These are phyloP conservation scores for Friedmanniomyces simplex DNA, from an alignment of 495 filamentous ascomycete species.

Conservation along the genomic window DNA sequence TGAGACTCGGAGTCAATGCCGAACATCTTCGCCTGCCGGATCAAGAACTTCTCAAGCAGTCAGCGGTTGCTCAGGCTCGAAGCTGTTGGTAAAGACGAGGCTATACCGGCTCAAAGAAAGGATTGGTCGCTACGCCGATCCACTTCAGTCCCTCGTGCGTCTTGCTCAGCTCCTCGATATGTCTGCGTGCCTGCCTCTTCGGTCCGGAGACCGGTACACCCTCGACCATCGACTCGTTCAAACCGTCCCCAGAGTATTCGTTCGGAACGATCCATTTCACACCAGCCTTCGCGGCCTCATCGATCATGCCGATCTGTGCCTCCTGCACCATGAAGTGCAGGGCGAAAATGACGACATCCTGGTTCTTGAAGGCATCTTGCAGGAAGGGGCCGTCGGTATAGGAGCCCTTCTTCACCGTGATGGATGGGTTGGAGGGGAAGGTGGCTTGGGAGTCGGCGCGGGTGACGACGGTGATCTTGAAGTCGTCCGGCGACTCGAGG, in stretches of 20 bases:
- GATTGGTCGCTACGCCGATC: constrained; percentile 6
- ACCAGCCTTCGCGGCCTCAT: constrained; percentile 49
- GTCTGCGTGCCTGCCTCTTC: constrained; percentile 15
- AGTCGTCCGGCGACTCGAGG: constrained; percentile 25
- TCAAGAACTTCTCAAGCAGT: background rate
- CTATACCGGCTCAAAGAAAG: background rate
- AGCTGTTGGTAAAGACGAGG: no score
- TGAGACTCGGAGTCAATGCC: background rate
- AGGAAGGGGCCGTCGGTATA: constrained; percentile 37
- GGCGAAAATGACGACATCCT: constrained; percentile 32
- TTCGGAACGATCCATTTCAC: constrained; percentile 55
- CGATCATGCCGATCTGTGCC: constrained; percentile 39
- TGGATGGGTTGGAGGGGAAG: constrained; percentile 33
- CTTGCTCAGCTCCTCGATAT: constrained; percentile 28
- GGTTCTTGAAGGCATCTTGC: constrained; percentile 37
- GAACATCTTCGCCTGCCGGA: background rate
- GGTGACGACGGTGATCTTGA: constrained; percentile 43
- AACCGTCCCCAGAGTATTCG: constrained; percentile 20
- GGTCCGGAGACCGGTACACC: background rate
- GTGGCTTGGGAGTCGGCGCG: constrained; percentile 35
- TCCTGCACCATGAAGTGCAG: constrained; percentile 47
- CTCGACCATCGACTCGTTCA: constrained; percentile 1
- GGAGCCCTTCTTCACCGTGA: constrained; percentile 32
- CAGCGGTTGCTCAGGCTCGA: no score
- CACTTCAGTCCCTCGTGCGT: constrained; percentile 7